Conservation (phyloP, 2,329 filamentous ascomycete species). For the Pseudopithomyces maydicus region DNA sequence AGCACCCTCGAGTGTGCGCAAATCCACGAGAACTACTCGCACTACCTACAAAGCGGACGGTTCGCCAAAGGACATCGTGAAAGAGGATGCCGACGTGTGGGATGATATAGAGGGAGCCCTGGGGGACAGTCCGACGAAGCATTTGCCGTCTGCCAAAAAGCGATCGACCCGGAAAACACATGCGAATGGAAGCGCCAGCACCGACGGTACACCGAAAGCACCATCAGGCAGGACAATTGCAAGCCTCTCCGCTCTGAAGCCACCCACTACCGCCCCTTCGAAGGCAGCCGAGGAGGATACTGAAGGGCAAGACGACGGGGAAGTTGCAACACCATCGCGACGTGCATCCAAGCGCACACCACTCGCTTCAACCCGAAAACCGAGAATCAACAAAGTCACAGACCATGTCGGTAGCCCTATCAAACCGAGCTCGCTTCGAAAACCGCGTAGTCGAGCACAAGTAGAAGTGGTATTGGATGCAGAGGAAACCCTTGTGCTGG, state of each 20-base stretch:
- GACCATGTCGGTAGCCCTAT: conserved; percentile 10
- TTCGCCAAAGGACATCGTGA: too few species aligned
- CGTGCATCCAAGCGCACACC: conserved; percentile 7
- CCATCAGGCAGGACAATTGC: conserved; percentile 25
- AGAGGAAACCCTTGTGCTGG: conserved; percentile 13
- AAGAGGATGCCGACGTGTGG: conserved; percentile 42
- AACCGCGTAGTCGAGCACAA: conserved; percentile 10
- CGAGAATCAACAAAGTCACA: background rate
- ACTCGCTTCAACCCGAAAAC: conserved; percentile 13
- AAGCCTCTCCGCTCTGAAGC: conserved; percentile 17
- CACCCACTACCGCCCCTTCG: conserved; percentile 15
- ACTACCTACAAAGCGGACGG: conserved; percentile 13
- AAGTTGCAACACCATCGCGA: conserved; percentile 19
- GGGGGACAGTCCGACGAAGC: conserved; percentile 24
- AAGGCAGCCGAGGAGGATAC: conserved; percentile 12
- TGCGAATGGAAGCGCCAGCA: background rate
- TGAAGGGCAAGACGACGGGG: conserved; percentile 24
- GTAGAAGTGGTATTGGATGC: conserved; percentile 11
- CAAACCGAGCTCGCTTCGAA: conserved; percentile 15
- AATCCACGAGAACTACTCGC: conserved; percentile 27
- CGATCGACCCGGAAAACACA: background rate
- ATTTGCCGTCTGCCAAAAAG: conserved; percentile 13
- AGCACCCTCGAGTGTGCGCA: conserved; percentile 24
- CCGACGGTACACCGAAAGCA: conserved; percentile 20
- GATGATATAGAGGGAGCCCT: conserved; percentile 52